Base-by-base conservation (phyloP, 2,329 filamentous ascomycete genomes). In the Colletotrichum phormii region DNA sequence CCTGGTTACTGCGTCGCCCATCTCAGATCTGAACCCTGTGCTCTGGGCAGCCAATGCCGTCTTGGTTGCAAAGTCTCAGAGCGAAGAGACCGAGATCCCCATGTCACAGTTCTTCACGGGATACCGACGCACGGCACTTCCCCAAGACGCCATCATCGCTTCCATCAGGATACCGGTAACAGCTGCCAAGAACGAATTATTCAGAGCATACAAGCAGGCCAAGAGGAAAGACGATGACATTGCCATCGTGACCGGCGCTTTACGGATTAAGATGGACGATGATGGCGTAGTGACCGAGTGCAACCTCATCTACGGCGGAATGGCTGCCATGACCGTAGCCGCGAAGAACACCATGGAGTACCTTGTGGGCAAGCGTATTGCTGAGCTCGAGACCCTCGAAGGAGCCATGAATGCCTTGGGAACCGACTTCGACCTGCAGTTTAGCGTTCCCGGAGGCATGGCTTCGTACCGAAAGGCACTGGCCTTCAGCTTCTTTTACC, bases 181-280 rank as follows among this genome's bases (percentile, higher is more conserved):
- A 0, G 87, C 87, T 3, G 88, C 91, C 65, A 93, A 92, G 77
- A 92, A 94, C 4, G 97, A 98, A 80, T 95, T 92, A 79, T 93
- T 98, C 80, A 90, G 93, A 55, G 92, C 96, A 1, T 98, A 98
- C 83, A 99, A 99, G 83, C 96, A 98, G 81, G 91, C 97, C 0
- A 99, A 99, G 86, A 87, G 97, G 76, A 98, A 98, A 80, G 97
- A 99, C 78, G 97, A 99, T 78, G 97, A 99, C 80, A 98, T 99
- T 80, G 97, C 97, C 2, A 98, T 99, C 77, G 97, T 98, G 29
- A 98, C 97, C 61, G 91, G 93, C 33, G 95, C 96, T 1, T 83
- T 98, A 70, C 90, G 94, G 46, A 87, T 98, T 5, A 90, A 89
- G 5, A 83, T 98, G 3, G 89, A 92, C 51, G 88, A 93, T 2